These are phyloP conservation scores for Neurospora sp. DNA, from an alignment of 495 filamentous ascomycete genomes.

Conservation along the genomic window DNA sequence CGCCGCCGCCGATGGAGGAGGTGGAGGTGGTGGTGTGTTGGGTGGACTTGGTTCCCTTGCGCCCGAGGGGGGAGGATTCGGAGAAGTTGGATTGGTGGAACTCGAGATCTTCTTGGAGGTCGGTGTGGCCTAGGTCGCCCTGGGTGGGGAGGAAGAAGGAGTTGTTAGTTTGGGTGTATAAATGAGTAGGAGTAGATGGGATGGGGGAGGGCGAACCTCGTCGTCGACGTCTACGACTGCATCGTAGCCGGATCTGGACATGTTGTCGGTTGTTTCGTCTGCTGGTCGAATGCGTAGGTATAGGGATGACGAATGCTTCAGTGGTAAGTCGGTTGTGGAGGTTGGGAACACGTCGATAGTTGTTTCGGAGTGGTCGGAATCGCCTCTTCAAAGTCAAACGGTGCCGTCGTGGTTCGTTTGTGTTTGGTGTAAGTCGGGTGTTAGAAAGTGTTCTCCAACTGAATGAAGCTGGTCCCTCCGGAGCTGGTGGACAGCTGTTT, in stretches of 20 bases:
- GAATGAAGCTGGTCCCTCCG: not conserved
- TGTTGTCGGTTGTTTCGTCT: conserved; percentile 22
- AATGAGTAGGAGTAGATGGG: not conserved
- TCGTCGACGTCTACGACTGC: conserved; percentile 95
- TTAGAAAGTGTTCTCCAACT: not conserved
- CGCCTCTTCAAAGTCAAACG: not conserved
- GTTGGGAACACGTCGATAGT: not conserved
- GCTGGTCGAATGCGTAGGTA: not conserved
- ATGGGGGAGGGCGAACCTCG: conserved; percentile 34
- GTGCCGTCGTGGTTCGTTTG: not conserved
- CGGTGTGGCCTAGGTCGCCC: conserved; percentile 96
- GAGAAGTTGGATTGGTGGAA: conserved; percentile 76
- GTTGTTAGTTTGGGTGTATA: not conserved
- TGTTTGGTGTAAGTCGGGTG: not conserved
- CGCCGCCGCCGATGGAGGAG: conserved; percentile 47
- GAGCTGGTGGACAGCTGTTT: not conserved
- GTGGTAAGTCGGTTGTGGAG: not conserved
- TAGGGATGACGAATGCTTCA: not conserved
- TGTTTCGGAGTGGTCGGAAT: not conserved
- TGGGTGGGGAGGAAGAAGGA: conserved; percentile 35
- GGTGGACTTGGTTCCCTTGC: conserved; percentile 30
- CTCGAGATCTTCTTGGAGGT: conserved; percentile 96
- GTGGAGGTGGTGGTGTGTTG: conserved; percentile 6
- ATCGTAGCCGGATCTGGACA: conserved; percentile 86
- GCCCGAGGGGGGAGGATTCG: conserved; percentile 42